Percentiles rank a stretch among this genome's conserved stretches.
Conservation (phyloP, 805 yeast species). For the Saccharomycopsis schoenii region DNA sequence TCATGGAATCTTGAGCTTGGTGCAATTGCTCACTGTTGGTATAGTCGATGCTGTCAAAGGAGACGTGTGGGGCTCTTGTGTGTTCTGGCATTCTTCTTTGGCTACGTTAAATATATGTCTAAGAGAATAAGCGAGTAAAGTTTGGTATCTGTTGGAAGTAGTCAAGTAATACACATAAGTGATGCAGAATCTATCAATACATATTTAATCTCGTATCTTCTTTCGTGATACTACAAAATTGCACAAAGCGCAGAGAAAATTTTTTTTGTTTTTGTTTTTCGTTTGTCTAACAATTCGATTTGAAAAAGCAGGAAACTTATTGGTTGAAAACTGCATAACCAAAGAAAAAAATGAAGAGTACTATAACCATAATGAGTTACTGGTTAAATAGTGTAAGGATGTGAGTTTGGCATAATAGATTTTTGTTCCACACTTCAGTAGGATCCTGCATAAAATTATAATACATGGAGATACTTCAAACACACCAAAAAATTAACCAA, state of each 20-base stretch:
- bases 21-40: conserved; percentile 51
- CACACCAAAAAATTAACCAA: not conserved
- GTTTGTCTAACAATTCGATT: not conserved
- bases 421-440: not conserved
- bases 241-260: not conserved
- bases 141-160: not conserved
- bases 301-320: not conserved
- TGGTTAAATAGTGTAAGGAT: no score
- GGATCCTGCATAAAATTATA: not conserved
- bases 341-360: not conserved
- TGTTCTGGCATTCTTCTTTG: conserved; percentile 25
- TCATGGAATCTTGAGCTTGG: conserved; percentile 65
- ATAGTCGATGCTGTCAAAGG: conserved; percentile 78
- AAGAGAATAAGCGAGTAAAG: not conserved
- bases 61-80: conserved; percentile 57
- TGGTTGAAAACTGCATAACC: not conserved
- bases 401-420: no score
- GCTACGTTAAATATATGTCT: not conserved
- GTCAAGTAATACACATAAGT: no score
- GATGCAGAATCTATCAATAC: no score
- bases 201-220: no score
- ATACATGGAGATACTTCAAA: not conserved
- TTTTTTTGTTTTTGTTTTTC: not conserved
- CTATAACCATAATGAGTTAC: not conserved
- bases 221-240: no score